These are phyloP conservation scores for Claviceps cyperi DNA, from an alignment of 2,329 filamentous ascomycete genomes.

Conservation along the genomic window DNA sequence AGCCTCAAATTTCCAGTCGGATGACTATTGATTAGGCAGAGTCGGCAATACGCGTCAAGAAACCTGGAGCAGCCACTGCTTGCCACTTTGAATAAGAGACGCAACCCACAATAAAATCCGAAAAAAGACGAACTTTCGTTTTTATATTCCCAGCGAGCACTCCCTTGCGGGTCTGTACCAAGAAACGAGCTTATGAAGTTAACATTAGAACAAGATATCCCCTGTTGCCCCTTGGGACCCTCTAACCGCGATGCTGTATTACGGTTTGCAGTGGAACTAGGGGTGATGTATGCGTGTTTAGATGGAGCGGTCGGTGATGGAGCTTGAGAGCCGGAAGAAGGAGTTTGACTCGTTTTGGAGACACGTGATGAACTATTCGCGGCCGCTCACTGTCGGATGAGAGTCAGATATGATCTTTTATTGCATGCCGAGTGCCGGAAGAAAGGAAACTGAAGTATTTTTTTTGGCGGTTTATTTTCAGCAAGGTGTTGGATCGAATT, in stretches of 20 bases:
- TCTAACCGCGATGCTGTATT: slow-evolving; percentile 1
- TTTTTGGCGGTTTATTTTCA: no score
- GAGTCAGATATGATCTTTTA: no score
- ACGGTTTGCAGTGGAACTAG: neutral
- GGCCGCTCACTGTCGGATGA: no score
- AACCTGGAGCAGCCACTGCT: neutral
- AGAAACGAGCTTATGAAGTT: slow-evolving; percentile 5
- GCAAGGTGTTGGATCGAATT: neutral
- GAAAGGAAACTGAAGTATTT: no score
- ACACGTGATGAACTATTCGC: neutral
- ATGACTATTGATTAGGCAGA: slow-evolving; percentile 46
- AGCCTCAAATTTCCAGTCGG: slow-evolving; percentile 36
- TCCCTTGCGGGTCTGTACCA: slow-evolving; percentile 4
- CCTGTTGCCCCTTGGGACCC: neutral
- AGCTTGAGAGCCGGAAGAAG: neutral
- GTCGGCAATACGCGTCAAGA: neutral
- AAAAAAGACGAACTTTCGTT: neutral
- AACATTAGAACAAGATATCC: neutral
- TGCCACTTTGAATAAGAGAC: neutral
- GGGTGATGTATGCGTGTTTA: neutral
- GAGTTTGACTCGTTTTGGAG: neutral
- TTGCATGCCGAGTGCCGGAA: no score
- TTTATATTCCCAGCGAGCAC: slow-evolving; percentile 1
- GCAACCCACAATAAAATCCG: neutral
- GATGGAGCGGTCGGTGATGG: neutral